These are phyloP conservation scores for Knoxdaviesia proteae DNA, from an alignment of 2,329 filamentous ascomycete genomes.

Conservation along the genomic window DNA sequence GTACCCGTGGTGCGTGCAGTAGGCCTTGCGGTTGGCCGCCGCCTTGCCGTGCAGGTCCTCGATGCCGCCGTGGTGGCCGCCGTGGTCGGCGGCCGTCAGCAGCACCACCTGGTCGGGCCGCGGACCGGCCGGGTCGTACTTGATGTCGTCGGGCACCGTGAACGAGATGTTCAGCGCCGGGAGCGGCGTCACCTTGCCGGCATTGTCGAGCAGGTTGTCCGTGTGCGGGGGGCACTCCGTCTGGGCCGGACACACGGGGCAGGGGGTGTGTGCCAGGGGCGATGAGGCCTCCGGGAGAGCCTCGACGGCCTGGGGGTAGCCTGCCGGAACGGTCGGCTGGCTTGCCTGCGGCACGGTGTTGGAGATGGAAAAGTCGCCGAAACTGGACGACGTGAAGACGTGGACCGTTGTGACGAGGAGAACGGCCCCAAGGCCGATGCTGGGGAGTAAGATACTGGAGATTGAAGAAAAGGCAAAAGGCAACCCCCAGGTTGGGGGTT, in stretches of 20 bases:
- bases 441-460: too few species aligned
- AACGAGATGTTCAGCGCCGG: slow-evolving; percentile 3
- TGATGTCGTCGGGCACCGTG: slow-evolving; percentile 3
- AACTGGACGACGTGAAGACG: background rate
- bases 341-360: background rate
- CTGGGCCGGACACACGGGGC: too few species aligned
- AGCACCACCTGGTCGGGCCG: slow-evolving; percentile 3
- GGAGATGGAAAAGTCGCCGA: background rate
- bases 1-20: slow-evolving; percentile 4
- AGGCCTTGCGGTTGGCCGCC: slow-evolving; percentile 4
- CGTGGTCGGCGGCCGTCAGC: slow-evolving; percentile 3
- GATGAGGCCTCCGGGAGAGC: background rate
- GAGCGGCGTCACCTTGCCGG: slow-evolving; percentile 1
- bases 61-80: slow-evolving; percentile 4
- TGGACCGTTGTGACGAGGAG: background rate
- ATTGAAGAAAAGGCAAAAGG: too few species aligned
- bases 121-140: slow-evolving; percentile 3
- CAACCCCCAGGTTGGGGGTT: too few species aligned
- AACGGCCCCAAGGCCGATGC: too few species aligned
- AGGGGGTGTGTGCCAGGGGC: background rate
- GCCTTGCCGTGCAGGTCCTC: slow-evolving; percentile 4
- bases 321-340: background rate
- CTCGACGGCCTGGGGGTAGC: slow-evolving; percentile 1
- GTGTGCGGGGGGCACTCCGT: background rate
- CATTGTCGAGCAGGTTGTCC: slow-evolving; percentile 1